Conservation (phyloP, 2,329 filamentous ascomycete species). For the Dryadomyces sulphureus region DNA sequence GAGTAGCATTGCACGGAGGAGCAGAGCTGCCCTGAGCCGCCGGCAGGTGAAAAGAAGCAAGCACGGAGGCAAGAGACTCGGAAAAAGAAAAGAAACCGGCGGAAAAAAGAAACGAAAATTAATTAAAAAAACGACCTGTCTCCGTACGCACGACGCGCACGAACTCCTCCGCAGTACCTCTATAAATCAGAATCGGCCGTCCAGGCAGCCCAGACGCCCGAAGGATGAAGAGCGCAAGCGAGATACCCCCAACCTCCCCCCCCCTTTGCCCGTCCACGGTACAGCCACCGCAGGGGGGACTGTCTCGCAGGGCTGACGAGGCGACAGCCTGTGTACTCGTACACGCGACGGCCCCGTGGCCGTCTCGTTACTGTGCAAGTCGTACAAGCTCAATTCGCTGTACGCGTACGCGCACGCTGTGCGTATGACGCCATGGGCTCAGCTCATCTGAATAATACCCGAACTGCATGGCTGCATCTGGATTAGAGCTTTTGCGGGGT, state of each 20-base stretch:
- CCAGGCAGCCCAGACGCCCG: constrained; percentile 3
- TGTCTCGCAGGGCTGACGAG: neutral
- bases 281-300: no score
- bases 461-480: constrained; percentile 4
- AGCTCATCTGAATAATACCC: neutral
- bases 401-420: neutral
- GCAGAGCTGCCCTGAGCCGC: no score
- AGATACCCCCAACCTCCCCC: neutral
- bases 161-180: no score
- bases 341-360: no score
- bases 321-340: no score
- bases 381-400: no score
- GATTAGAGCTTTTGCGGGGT: constrained; percentile 7
- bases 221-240: neutral
- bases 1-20: no score
- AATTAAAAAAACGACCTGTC: neutral
- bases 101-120: neutral
- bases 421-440: neutral
- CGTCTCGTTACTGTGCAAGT: no score
- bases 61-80: neutral
- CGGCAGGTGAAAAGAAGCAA: neutral
- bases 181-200: constrained; percentile 6
- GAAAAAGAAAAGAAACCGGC: neutral
- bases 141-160: no score
- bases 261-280: no score